Conservation (phyloP, 2,329 filamentous ascomycete species). For the Botrytis sinoallii region DNA sequence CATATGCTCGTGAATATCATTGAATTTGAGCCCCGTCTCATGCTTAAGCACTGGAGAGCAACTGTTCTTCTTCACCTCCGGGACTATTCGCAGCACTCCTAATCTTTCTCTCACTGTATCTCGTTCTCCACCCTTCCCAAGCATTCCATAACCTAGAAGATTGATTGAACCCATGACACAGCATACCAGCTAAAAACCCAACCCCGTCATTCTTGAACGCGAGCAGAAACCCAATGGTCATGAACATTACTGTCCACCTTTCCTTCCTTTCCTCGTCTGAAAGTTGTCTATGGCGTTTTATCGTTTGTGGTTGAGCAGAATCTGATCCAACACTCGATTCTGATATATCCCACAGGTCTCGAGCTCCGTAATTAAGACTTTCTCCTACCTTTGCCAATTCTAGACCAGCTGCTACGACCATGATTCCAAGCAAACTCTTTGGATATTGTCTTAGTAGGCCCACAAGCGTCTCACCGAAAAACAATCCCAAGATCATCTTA, state of each 20-base stretch:
- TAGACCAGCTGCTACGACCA: slow-evolving; percentile 85
- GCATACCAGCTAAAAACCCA: slow-evolving; percentile 77
- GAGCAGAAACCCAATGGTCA: slow-evolving; percentile 76
- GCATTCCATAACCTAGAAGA: slow-evolving; percentile 23
- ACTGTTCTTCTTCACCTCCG: slow-evolving; percentile 21
- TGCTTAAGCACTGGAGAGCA: slow-evolving; percentile 5
- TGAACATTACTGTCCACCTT: slow-evolving; percentile 86
- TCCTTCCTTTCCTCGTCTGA: slow-evolving; percentile 67
- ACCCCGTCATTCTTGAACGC: slow-evolving; percentile 89
- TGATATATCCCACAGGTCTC: slow-evolving; percentile 58
- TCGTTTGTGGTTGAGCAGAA: slow-evolving; percentile 24
- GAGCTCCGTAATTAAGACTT: slow-evolving; percentile 70
- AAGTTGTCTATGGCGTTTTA: slow-evolving; percentile 49
- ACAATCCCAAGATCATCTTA: slow-evolving; percentile 73
- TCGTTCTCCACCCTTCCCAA: slow-evolving; percentile 22
- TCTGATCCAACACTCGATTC: slow-evolving; percentile 39
- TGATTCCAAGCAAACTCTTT: slow-evolving; percentile 72
- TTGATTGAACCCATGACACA: slow-evolving; percentile 69
- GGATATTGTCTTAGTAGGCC: slow-evolving; percentile 71
- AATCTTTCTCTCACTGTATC: slow-evolving; percentile 12
- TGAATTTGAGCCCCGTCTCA: neutral
- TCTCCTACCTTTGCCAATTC: slow-evolving; percentile 85
- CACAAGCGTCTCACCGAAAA: slow-evolving; percentile 73
- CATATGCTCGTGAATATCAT: neutral
- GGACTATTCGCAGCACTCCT: slow-evolving; percentile 17